These are phyloP conservation scores for Aspergillus cavernicola DNA, from an alignment of 495 filamentous ascomycete species.

Conservation along the genomic window DNA sequence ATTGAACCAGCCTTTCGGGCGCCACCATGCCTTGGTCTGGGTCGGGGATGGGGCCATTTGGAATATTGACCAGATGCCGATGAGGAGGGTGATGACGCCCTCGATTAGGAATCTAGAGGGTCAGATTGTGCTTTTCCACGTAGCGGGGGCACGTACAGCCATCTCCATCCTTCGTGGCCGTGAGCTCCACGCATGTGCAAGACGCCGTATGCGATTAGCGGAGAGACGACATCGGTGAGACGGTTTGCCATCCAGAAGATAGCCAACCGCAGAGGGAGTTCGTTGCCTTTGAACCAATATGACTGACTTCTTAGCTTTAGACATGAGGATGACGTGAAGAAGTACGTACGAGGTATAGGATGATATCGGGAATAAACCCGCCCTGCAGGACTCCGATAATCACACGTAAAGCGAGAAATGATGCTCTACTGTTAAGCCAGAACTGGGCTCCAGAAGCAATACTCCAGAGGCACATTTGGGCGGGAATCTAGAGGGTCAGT, in stretches of 20 bases:
- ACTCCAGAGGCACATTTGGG: conserved; percentile 31
- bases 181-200: conserved; percentile 38
- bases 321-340: conserved; percentile 10
- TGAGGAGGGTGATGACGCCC: conserved; percentile 45
- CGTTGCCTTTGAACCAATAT: conserved; percentile 57
- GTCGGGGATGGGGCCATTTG: conserved; percentile 44
- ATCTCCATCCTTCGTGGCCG: conserved; percentile 34
- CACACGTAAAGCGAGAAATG: conserved; percentile 29
- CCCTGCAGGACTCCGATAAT: conserved; percentile 45
- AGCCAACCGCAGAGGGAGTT: conserved; percentile 56
- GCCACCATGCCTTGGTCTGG: conserved; percentile 58
- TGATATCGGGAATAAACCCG: conserved; percentile 3
- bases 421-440: conserved; percentile 21
- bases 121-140: not conserved
- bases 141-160: conserved; percentile 27
- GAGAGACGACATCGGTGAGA: conserved; percentile 42
- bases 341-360: not conserved
- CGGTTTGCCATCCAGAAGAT: conserved; percentile 63
- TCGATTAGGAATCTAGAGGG: conserved; percentile 39
- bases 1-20: conserved; percentile 65
- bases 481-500: not conserved
- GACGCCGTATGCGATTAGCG: conserved; percentile 45
- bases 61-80: conserved; percentile 51
- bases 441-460: conserved; percentile 13
- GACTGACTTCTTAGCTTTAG: not conserved